Evolutionary conservation across 2,329 filamentous ascomycete genomes (phyloP).

Genomic region (Didymella pomorum): DNA sequence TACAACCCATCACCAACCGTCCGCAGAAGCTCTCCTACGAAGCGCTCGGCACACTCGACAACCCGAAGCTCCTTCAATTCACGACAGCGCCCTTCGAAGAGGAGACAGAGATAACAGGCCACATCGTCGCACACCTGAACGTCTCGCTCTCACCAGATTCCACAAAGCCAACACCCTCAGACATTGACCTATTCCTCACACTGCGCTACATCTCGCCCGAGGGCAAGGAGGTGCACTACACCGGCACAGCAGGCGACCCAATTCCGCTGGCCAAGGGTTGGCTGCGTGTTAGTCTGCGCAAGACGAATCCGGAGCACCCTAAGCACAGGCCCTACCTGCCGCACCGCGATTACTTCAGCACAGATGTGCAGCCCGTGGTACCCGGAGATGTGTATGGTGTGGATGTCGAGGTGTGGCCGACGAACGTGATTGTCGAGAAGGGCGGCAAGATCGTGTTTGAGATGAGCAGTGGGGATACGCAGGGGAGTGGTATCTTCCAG

Average conservation of each 20-base stretch:
- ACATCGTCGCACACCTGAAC: slow-evolving; percentile 70
- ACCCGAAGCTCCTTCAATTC: slow-evolving; percentile 66
- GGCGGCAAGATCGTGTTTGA: slow-evolving; percentile 65
- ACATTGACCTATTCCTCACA: slow-evolving; percentile 71
- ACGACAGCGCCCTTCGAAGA: slow-evolving; percentile 63
- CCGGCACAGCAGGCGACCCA: slow-evolving; percentile 70
- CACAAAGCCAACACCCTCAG: slow-evolving; percentile 54
- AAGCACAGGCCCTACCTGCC: slow-evolving; percentile 64
- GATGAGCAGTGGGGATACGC: slow-evolving; percentile 62
- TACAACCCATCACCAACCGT: slow-evolving; percentile 37
- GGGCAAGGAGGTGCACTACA: slow-evolving; percentile 69
- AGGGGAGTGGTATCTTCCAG: slow-evolving; percentile 65
- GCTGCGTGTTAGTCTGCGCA: slow-evolving; percentile 66
- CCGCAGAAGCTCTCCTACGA: slow-evolving; percentile 63
- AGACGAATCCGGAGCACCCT: slow-evolving; percentile 60
- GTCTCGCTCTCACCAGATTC: slow-evolving; percentile 61
- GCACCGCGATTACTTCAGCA: slow-evolving; percentile 65
- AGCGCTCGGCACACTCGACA: slow-evolving; percentile 65
- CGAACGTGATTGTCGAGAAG: slow-evolving; percentile 64
- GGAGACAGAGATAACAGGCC: slow-evolving; percentile 75
- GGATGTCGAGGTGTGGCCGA: slow-evolving; percentile 72
- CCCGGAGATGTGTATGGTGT: slow-evolving; percentile 65
- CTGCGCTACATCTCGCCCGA: slow-evolving; percentile 64
- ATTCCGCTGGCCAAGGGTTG: slow-evolving; percentile 71
- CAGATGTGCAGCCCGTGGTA: slow-evolving; percentile 61